A percentile compares a stretch with the other conserved stretches of the same genome.
These are phyloP conservation scores for Pseudocercospora cruenta DNA, from an alignment of 2,329 filamentous ascomycete species.

Conservation along the genomic window DNA sequence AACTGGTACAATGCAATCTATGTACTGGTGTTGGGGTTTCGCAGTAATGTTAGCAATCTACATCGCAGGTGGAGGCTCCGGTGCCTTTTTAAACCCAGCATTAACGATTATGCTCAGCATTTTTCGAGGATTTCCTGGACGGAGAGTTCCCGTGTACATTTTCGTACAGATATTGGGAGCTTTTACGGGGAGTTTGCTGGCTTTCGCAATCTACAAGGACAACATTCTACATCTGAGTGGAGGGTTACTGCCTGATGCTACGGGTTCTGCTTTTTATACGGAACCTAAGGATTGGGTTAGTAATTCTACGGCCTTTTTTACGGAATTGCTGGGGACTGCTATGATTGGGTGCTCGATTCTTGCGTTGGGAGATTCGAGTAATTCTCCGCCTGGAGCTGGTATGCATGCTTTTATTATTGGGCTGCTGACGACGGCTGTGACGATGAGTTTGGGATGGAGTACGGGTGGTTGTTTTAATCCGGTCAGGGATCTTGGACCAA, in stretches of 20 bases:
- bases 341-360: conserved; percentile 51
- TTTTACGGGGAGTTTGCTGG: conserved; percentile 53
- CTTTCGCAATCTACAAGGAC: conserved; percentile 50
- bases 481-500: conserved; percentile 55
- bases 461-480: conserved; percentile 56
- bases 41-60: conserved; percentile 55
- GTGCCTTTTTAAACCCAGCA: conserved; percentile 54
- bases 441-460: conserved; percentile 50
- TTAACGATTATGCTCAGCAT: conserved; percentile 47
- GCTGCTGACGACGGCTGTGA: conserved; percentile 44
- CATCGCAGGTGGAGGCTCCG: conserved; percentile 50
- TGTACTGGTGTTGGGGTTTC: conserved; percentile 54
- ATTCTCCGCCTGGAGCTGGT: conserved; percentile 48
- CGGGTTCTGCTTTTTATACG: conserved; percentile 35
- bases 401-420: conserved; percentile 58
- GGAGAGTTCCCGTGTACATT: conserved; percentile 56
- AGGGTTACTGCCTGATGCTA: conserved; percentile 33
- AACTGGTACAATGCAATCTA: conserved; percentile 28
- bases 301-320: conserved; percentile 51
- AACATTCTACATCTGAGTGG: conserved; percentile 45
- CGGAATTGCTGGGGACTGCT: conserved; percentile 40
- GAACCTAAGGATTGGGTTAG: conserved; percentile 33
- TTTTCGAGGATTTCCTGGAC: conserved; percentile 58
- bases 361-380: conserved; percentile 35
- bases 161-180: conserved; percentile 58